A percentile compares a stretch with the other conserved stretches of the same genome.
Evolutionary conservation across 179 eudicot species (phyloP).

Genomic region (Amaranthus tricolor): DNA sequence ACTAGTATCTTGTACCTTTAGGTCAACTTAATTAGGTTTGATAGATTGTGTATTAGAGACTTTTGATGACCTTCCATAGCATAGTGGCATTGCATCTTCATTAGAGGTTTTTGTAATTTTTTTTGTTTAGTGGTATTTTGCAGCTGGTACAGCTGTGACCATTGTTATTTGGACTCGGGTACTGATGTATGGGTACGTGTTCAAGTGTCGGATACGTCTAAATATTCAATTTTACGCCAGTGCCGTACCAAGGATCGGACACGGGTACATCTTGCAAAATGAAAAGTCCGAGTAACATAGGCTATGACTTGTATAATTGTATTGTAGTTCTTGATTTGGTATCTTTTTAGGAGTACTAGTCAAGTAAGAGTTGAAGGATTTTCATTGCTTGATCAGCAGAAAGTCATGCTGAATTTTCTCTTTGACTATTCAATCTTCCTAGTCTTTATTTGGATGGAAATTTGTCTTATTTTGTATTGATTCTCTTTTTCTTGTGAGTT

Average conservation of each 20-base stretch:
- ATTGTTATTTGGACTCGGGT: no score
- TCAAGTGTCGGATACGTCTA: no score
- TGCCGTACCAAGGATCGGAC: no score
- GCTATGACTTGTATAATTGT: background rate
- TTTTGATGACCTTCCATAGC: conserved; percentile 18
- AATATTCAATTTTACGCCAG: no score
- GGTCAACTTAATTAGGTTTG: conserved; percentile 36
- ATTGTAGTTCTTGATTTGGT: background rate
- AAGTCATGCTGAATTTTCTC: conserved; percentile 12
- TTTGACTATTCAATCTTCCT: conserved; percentile 20
- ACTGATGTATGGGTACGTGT: no score
- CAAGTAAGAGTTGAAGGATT: conserved; percentile 8
- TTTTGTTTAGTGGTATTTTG: background rate
- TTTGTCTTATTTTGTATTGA: conserved; percentile 2
- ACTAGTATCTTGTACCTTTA: conserved; percentile 6
- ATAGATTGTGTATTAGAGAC: background rate
- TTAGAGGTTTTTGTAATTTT: background rate
- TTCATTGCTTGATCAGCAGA: conserved; percentile 10
- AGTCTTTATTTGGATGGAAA: conserved; percentile 15
- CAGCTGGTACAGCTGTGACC: conserved; percentile 11
- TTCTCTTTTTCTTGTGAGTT: background rate
- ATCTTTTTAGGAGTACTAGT: background rate
- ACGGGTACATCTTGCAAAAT: no score
- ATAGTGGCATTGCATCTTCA: conserved; percentile 14
- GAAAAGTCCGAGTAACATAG: no score